A percentile compares a stretch with the other conserved stretches of the same genome.
Conservation (phyloP, 345 rosid species). For the Kernera saxatilis region DNA sequence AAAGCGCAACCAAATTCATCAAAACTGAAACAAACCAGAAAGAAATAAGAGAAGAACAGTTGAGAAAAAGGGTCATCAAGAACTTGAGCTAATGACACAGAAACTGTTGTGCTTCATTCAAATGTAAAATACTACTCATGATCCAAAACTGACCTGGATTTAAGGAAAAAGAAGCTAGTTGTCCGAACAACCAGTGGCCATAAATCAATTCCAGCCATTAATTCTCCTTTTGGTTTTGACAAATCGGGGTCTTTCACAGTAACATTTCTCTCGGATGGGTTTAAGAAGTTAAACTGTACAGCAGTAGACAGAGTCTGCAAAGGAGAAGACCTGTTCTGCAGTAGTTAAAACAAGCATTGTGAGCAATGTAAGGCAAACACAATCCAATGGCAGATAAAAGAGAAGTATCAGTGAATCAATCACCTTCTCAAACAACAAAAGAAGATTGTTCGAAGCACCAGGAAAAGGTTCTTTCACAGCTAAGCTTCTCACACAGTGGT, state of each 20-base stretch:
- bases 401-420: constrained; percentile 9
- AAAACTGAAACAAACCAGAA: constrained; percentile 37
- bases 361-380: background rate
- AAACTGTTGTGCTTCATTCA: background rate
- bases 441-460: constrained; percentile 79
- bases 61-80: background rate
- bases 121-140: background rate
- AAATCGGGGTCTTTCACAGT: background rate
- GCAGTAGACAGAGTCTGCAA: constrained; percentile 35
- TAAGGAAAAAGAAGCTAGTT: constrained; percentile 61
- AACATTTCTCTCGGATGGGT: constrained; percentile 46
- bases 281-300: constrained; percentile 52
- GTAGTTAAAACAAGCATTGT: constrained; percentile 33
- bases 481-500: constrained; percentile 89
- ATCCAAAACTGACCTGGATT: constrained; percentile 50
- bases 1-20: constrained; percentile 62
- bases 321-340: constrained; percentile 69
- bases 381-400: background rate
- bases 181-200: constrained; percentile 70
- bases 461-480: constrained; percentile 94
- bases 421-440: constrained; percentile 75
- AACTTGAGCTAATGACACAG: background rate
- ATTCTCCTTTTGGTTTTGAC: constrained; percentile 28
- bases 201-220: constrained; percentile 28
- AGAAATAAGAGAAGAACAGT: background rate